Evolutionary conservation across 352 stramenopile genomes (phyloP).

Genomic region (Phytopythium delawarense): DNA sequence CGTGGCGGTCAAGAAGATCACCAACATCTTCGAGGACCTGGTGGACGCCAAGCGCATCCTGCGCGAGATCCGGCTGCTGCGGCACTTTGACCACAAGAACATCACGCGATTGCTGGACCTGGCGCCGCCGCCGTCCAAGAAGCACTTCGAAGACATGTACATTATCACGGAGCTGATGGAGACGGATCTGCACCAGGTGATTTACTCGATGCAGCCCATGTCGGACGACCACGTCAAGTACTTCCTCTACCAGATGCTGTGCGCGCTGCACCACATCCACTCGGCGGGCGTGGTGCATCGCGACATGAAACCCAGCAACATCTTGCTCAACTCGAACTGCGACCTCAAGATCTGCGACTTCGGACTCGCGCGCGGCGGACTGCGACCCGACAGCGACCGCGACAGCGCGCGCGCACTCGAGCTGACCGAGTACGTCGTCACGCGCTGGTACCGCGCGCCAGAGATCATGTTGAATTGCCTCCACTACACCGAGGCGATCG

Average conservation of each 20-base stretch:
- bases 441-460: constrained; percentile 82
- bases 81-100: constrained; percentile 89
- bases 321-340: constrained; percentile 77
- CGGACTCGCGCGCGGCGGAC: constrained; percentile 57
- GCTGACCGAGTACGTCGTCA: constrained; percentile 64
- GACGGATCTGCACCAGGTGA: constrained; percentile 95
- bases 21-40: constrained; percentile 93
- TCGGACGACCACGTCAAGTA: constrained; percentile 88
- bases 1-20: constrained; percentile 94
- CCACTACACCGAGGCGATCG: constrained; percentile 93
- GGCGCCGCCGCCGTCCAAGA: constrained; percentile 86
- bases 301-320: constrained; percentile 83
- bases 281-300: constrained; percentile 86
- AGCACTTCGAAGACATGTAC: constrained; percentile 95
- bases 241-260: constrained; percentile 84
- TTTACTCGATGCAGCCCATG: constrained; percentile 92
- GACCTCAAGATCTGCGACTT: constrained; percentile 83
- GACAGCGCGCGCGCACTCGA: constrained; percentile 23
- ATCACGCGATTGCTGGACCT: constrained; percentile 93
- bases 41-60: constrained; percentile 98
- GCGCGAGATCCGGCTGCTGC: constrained; percentile 87
- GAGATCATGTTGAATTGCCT: constrained; percentile 95
- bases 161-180: constrained; percentile 97
- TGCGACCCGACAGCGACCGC: constrained; percentile 15
- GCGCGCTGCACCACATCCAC: constrained; percentile 91